A percentile compares a stretch with the other conserved stretches of the same genome.
These are phyloP conservation scores for Cyclotella cryptica DNA, from an alignment of 108 stramenopile species.

Conservation along the genomic window DNA sequence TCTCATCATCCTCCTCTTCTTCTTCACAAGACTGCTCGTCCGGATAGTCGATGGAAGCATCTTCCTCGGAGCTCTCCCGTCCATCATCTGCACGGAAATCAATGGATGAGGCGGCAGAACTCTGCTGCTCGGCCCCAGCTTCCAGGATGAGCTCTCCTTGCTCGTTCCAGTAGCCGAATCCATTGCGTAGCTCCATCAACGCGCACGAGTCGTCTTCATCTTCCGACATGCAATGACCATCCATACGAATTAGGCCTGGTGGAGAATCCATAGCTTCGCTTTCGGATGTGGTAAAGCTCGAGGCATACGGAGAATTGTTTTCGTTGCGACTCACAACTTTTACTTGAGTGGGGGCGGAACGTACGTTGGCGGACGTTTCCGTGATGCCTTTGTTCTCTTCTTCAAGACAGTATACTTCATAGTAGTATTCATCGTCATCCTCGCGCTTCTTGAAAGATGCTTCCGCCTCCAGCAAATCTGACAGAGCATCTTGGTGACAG, in stretches of 20 bases:
- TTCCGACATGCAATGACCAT: slow-evolving; percentile 25
- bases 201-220: slow-evolving; percentile 30
- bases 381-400: slow-evolving; percentile 7
- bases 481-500: slow-evolving; percentile 23
- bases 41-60: slow-evolving; percentile 55
- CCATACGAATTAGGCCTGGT: slow-evolving; percentile 31
- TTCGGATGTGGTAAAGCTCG: slow-evolving; percentile 5
- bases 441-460: slow-evolving; percentile 5
- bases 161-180: slow-evolving; percentile 80
- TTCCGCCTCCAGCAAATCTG: slow-evolving; percentile 11
- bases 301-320: slow-evolving; percentile 4
- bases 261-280: slow-evolving; percentile 10
- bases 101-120: slow-evolving; percentile 1
- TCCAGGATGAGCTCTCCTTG: slow-evolving; percentile 75
- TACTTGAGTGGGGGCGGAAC: background rate
- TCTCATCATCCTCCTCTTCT: slow-evolving; percentile 25
- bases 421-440: slow-evolving; percentile 42
- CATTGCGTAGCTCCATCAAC: slow-evolving; percentile 62
- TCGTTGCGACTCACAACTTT: background rate
- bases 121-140: slow-evolving; percentile 34
- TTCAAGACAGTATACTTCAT: slow-evolving; percentile 49
- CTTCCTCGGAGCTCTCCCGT: slow-evolving; percentile 47
- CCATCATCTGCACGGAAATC: slow-evolving; percentile 29
- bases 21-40: slow-evolving; percentile 28
- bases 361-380: background rate